A percentile compares a stretch with the other conserved stretches of the same genome.
These are phyloP conservation scores for Effrenium voratum DNA, from an alignment of 73 alveolate genomes.

Conservation along the genomic window DNA sequence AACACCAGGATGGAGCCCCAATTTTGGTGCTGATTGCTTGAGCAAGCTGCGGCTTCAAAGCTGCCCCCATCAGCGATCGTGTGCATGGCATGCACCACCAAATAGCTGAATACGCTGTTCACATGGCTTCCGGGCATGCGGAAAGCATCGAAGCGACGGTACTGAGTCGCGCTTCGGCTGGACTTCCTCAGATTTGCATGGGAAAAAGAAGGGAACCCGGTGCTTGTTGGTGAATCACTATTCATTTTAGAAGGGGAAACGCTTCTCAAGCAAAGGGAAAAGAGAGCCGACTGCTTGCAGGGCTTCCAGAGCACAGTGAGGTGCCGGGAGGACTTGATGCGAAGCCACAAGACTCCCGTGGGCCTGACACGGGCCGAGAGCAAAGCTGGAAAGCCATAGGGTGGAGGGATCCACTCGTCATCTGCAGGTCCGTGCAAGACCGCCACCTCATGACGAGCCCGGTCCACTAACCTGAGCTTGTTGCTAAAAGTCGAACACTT, in stretches of 20 bases:
- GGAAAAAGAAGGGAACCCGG: no score
- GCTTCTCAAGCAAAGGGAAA: not conserved
- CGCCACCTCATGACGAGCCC: not conserved
- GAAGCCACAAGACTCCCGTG: conserved; percentile 42
- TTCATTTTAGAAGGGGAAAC: no score
- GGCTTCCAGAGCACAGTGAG: conserved; percentile 36
- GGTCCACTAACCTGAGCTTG: conserved; percentile 18
- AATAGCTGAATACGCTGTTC: not conserved
- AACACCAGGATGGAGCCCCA: no score
- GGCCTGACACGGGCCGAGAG: not conserved
- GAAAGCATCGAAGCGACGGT: conserved; percentile 37
- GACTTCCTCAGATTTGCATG: no score
- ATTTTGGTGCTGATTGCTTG: no score
- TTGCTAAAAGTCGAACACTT: no score
- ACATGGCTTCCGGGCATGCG: conserved; percentile 32
- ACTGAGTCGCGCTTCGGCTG: not conserved
- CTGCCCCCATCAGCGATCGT: conserved; percentile 38
- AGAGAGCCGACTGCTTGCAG: not conserved
- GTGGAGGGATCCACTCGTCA: conserved; percentile 26
- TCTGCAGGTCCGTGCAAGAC: conserved; percentile 26
- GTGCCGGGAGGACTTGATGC: not conserved
- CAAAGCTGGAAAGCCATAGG: conserved; percentile 68
- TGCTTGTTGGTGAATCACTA: no score
- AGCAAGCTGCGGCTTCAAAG: conserved; percentile 50
- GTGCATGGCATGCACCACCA: conserved; percentile 53